Evolutionary conservation across 1,284 basidiomycete species (phyloP), one percentile per base, ranked within the genome.

Genomic region (Apiotrichum gracile): DNA sequence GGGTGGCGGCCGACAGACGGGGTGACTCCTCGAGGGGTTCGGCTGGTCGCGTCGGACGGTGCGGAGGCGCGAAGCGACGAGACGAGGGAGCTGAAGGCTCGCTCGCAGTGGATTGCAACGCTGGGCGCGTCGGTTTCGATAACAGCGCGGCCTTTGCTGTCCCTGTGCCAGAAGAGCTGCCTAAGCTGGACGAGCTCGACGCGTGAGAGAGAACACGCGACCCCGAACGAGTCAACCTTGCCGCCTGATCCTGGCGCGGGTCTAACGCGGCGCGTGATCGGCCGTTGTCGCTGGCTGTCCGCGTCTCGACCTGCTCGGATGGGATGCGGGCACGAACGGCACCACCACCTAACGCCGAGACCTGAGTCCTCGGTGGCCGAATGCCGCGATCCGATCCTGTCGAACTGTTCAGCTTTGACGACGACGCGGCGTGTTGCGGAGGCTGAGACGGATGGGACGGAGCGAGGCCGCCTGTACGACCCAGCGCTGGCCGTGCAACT

Each of bases 81-180:
- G 31, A 31, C 16, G 34, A 38, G 17, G 2, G 39, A 25, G 31
- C 16, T 22, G 17, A n/a, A 17, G 33, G 14, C 24, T 21, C 19
- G 25, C 6, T 33, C 40, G 33, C 17, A n/a, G 14, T 27, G 10
- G 10, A 12, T 13, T 38, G 24, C 7, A 19, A 55, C 10, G 31
- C 33, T 8, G 67, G 64, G 24, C 67, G 52, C 9, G 51, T 44
- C 12, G 64, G 67, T 40, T 60, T 61, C 16, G 58, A 58, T 5
- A 21, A 21, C n/a, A 31, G 19, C 12, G 64, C 42, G 2, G 61
- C 57, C 10, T 62, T 8, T 12, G 12, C 29, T 27, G 27, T 29
- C 26, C n/a, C n/a, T n/a, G n/a, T n/a, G 6, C 41, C n/a, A n/a
- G 5, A 17, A 4, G n/a, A 22, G 19, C 27, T 47, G 35, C 24